Evolutionary conservation across 108 stramenopile species (phyloP).

Genomic region (Pseudonitzschia delicatissima): DNA sequence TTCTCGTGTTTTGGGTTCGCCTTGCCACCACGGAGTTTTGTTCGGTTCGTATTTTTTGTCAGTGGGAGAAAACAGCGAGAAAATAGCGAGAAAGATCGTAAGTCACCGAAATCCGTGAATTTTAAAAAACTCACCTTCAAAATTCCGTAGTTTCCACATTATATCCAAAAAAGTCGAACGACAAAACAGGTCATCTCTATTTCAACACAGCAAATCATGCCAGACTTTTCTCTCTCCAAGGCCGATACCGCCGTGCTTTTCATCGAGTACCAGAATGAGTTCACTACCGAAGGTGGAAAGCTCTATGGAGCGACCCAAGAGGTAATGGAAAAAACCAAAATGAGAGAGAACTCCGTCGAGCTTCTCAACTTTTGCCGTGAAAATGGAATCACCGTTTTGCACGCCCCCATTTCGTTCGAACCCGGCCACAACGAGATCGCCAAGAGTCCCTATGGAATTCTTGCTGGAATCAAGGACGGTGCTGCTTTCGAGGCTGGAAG

Average conservation of each 20-base stretch:
- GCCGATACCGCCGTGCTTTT: constrained; percentile 60
- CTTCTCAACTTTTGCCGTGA: constrained; percentile 43
- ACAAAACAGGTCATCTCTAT: too few relatives aligned
- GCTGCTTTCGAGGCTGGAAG: constrained; percentile 44
- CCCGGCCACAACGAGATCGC: constrained; percentile 52
- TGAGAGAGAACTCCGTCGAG: constrained; percentile 53
- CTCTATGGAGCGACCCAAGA: constrained; percentile 62
- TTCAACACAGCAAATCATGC: too few relatives aligned
- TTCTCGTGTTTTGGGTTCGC: too few relatives aligned
- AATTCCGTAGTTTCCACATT: too few relatives aligned
- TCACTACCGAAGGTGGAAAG: constrained; percentile 70
- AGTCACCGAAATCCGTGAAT: too few relatives aligned
- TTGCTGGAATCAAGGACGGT: constrained; percentile 68
- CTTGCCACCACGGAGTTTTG: too few relatives aligned
- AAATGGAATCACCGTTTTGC: constrained; percentile 57
- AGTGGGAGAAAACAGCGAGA: too few relatives aligned
- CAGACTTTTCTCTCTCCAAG: constrained; percentile 39
- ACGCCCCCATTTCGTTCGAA: constrained; percentile 62
- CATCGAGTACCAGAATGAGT: constrained; percentile 85
- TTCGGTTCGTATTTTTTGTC: too few relatives aligned
- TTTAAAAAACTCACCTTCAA: too few relatives aligned
- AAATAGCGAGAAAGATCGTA: too few relatives aligned
- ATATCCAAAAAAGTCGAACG: too few relatives aligned
- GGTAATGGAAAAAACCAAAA: constrained; percentile 49
- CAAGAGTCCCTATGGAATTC: constrained; percentile 54